Evolutionary conservation across 2,329 filamentous ascomycete species (phyloP).

Genomic region (Raffaelea arxii): DNA sequence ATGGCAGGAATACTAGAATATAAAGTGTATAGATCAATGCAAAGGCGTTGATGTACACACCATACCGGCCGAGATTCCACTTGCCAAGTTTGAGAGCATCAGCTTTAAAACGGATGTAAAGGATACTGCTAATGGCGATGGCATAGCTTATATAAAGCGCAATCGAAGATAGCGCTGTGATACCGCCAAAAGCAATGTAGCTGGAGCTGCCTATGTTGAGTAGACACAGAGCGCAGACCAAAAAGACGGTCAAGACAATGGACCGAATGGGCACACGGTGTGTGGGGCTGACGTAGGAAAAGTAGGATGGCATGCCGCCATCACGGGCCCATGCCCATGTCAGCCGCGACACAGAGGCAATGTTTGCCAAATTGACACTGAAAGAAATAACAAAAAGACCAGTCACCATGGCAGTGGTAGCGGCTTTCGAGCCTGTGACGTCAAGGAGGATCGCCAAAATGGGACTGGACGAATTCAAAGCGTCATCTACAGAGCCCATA

Average conservation of each 20-base stretch:
- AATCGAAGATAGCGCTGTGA: slow-evolving; percentile 25
- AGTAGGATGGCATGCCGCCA: slow-evolving; percentile 21
- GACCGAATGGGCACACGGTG: slow-evolving; percentile 26
- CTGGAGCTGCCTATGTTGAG: slow-evolving; percentile 27
- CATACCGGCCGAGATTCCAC: slow-evolving; percentile 10
- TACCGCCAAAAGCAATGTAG: slow-evolving; percentile 24
- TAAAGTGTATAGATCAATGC: slow-evolving; percentile 11
- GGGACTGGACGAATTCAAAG: slow-evolving; percentile 23
- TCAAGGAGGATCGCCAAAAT: slow-evolving; percentile 27
- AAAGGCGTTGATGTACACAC: slow-evolving; percentile 8
- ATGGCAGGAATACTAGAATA: slow-evolving; percentile 10
- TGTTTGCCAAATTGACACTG: slow-evolving; percentile 28
- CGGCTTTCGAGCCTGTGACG: slow-evolving; percentile 26
- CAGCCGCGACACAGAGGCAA: slow-evolving; percentile 36
- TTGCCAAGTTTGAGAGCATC: slow-evolving; percentile 1
- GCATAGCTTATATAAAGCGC: slow-evolving; percentile 12
- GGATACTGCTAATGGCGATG: slow-evolving; percentile 7
- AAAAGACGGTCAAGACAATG: slow-evolving; percentile 21
- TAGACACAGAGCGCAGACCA: slow-evolving; percentile 5
- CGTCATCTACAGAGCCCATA: slow-evolving; percentile 27
- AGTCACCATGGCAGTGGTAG: slow-evolving; percentile 28
- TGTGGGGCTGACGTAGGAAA: slow-evolving; percentile 17
- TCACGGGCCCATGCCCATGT: slow-evolving; percentile 40
- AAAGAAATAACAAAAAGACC: slow-evolving; percentile 21
- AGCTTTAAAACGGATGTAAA: slow-evolving; percentile 7